Evolutionary conservation across 192 early-diverging fungal genomes (phyloP).

Genomic region (Paraglomus occultum): DNA sequence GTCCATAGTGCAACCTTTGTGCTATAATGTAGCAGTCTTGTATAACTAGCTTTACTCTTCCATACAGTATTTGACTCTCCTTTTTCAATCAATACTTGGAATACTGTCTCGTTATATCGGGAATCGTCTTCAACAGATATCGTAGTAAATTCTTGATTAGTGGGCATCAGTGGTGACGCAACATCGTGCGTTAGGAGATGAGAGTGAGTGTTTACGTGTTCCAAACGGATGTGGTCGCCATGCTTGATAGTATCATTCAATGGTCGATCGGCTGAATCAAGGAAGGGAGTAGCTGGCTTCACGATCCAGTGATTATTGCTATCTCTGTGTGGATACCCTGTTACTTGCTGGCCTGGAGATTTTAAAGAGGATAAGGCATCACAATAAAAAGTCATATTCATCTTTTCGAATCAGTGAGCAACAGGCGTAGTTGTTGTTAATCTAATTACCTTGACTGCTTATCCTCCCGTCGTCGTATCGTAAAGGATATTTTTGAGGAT

Average conservation of each 20-base stretch:
- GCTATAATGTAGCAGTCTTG: slow-evolving; percentile 73
- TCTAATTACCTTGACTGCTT: slow-evolving; percentile 69
- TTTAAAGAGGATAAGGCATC: slow-evolving; percentile 39
- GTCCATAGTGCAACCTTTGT: slow-evolving; percentile 82
- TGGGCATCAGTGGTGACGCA: slow-evolving; percentile 58
- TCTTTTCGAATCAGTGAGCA: too few relatives aligned
- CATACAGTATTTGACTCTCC: slow-evolving; percentile 45
- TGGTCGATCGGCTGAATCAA: slow-evolving; percentile 34
- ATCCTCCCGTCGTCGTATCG: slow-evolving; percentile 91
- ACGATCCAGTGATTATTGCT: slow-evolving; percentile 65
- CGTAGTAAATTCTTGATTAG: slow-evolving; percentile 68
- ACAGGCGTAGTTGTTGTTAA: slow-evolving; percentile 26
- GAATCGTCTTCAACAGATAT: slow-evolving; percentile 53
- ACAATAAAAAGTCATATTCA: slow-evolving; percentile 60
- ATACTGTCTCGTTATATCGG: slow-evolving; percentile 57
- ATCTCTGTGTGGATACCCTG: slow-evolving; percentile 77
- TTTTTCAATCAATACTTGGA: slow-evolving; percentile 60
- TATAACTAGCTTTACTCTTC: slow-evolving; percentile 58
- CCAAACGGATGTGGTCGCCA: slow-evolving; percentile 77
- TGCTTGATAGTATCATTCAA: slow-evolving; percentile 52
- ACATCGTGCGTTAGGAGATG: slow-evolving; percentile 65
- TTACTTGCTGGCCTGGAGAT: slow-evolving; percentile 81
- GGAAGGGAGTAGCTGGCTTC: slow-evolving; percentile 32
- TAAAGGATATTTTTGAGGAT: slow-evolving; percentile 74
- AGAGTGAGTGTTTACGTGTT: slow-evolving; percentile 59